These are phyloP conservation scores for Plicaturopsis crispa DNA, from an alignment of 768 basidiomycete genomes.

Conservation along the genomic window DNA sequence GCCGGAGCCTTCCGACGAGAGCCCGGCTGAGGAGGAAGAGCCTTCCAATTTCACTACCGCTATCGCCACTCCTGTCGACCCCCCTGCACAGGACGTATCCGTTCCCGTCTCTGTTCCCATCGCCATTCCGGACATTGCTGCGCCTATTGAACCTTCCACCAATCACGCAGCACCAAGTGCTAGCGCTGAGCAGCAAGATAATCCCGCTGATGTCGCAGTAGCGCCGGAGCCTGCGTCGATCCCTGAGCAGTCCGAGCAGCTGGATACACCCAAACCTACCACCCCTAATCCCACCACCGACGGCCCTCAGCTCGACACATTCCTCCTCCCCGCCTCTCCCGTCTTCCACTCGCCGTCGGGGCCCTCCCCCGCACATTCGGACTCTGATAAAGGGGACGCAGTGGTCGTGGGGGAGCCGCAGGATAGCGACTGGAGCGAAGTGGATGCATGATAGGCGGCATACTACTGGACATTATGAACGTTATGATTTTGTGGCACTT, in stretches of 20 bases:
- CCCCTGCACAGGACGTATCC: too few species aligned
- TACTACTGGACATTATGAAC: too few species aligned
- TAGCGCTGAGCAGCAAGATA: not conserved
- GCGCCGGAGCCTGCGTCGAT: not conserved
- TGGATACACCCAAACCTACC: not conserved
- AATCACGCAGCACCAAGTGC: constrained; percentile 6
- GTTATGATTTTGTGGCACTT: too few species aligned
- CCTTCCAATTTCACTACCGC: too few species aligned
- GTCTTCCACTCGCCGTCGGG: constrained; percentile 3
- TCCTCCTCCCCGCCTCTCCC: constrained; percentile 16
- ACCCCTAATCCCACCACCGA: not conserved
- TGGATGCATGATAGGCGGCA: constrained; percentile 24
- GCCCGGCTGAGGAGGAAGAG: too few species aligned
- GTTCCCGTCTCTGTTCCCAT: too few species aligned
- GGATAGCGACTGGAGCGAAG: constrained; percentile 34
- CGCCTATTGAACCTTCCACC: constrained; percentile 13
- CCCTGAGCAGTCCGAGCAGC: not conserved
- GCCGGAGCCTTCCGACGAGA: too few species aligned
- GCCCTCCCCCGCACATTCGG: too few species aligned
- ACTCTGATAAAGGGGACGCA: constrained; percentile 10
- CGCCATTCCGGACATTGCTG: constrained; percentile 8
- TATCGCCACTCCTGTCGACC: too few species aligned
- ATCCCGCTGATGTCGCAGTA: constrained; percentile 1
- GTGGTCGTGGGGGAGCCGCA: constrained; percentile 16
- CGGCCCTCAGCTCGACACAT: constrained; percentile 10